Base-by-base conservation (phyloP, 2,329 filamentous ascomycete genomes). In the Claviceps sorghi region DNA sequence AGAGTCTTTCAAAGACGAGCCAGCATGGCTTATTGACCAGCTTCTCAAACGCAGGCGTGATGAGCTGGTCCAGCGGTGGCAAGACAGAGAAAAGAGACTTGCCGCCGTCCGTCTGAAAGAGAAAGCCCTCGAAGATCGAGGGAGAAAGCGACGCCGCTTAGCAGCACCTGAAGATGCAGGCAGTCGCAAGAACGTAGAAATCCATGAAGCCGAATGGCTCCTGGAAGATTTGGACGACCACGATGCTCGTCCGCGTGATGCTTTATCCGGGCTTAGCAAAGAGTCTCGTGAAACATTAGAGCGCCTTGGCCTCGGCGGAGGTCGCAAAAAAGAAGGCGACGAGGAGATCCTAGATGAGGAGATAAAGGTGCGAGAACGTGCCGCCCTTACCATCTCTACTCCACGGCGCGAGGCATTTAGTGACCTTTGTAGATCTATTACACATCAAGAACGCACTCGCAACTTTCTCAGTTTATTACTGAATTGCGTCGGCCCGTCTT, bases 391-490 rank as follows among this genome's bases (percentile, higher is more conserved):
- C 21, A 13, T 15, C 51, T 4, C 50, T 50, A 48, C 50, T 47
- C 51, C 38, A 47, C 34, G 22, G 43, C 50, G 43, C 45, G 52
- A 62, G n/a, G 5, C 22, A 19, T n/a, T 22, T 46, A 44, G 62
- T 63, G 70, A 65, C 68, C 40, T 46, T 9, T 38, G 49, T 65
- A 82, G 74, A 86, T 96, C 50, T 95, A 87, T 66, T 95, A 91
- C 68, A 93, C 89, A 52, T 96, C 90, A 8, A 79, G 90, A 62
- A 96, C 90, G 1, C 90, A 96, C 66, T 96, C 90, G 2, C 90
- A 96, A 62, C 70, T 96, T 15, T 84, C 85, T 1, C 90, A 96
- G 63, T 95, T 96, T 65, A 83, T 91, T 19, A 78, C 82, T 43
- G 90, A 96, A 65, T 70, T 96, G 49, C 80, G 83, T 1, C 81